Conservation (phyloP, 768 basidiomycete species). For the Xerocomus potaroensis region DNA sequence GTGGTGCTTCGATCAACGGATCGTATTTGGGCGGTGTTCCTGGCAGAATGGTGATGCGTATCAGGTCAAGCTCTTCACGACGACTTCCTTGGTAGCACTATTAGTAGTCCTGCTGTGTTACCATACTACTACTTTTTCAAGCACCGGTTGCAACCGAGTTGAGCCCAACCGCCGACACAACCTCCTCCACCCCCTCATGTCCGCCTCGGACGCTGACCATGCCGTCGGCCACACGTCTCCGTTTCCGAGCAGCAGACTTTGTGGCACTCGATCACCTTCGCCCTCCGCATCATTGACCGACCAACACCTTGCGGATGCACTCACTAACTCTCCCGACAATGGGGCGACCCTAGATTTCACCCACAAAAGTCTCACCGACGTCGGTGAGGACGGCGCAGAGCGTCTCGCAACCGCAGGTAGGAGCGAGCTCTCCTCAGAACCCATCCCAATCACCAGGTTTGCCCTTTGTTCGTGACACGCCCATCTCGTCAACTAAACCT, state of each 20-base stretch:
- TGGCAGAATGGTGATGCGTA: constrained; percentile 2
- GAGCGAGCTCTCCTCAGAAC: constrained; percentile 46
- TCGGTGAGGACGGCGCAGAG: constrained; percentile 70
- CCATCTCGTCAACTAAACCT: constrained; percentile 5
- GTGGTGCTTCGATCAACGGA: constrained; percentile 9
- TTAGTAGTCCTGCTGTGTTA: constrained; percentile 8
- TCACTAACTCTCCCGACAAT: constrained; percentile 63
- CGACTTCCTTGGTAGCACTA: not conserved
- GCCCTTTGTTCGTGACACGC: constrained; percentile 17
- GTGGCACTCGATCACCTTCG: constrained; percentile 27
- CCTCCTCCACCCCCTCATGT: constrained; percentile 24
- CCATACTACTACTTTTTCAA: constrained; percentile 20
- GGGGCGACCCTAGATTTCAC: constrained; percentile 85
- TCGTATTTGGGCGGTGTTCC: constrained; percentile 6
- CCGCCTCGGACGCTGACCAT: constrained; percentile 29
- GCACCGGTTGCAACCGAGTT: constrained; percentile 28
- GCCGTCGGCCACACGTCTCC: constrained; percentile 26
- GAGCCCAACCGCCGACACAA: constrained; percentile 13
- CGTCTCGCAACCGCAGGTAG: constrained; percentile 64
- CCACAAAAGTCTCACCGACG: constrained; percentile 70
- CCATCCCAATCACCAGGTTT: constrained; percentile 59
- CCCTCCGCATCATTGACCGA: constrained; percentile 45
- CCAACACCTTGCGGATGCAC: constrained; percentile 60
- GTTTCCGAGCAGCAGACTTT: constrained; percentile 22
- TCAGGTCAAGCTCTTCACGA: constrained; percentile 1